A percentile compares a stretch with the other conserved stretches of the same genome.
These are phyloP conservation scores for Camelina sativa DNA, from an alignment of 345 rosid species.

Conservation along the genomic window DNA sequence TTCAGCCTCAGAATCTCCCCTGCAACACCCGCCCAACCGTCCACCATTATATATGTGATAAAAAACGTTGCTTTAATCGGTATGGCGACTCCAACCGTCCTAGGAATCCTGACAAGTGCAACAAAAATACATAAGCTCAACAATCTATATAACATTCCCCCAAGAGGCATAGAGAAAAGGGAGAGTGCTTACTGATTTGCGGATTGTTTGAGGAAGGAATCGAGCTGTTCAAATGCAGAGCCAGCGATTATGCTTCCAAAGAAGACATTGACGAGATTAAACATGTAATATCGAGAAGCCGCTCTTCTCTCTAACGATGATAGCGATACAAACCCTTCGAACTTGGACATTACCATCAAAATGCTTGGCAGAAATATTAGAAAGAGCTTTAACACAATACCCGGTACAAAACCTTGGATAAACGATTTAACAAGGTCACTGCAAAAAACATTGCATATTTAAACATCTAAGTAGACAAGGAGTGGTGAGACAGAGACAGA, in stretches of 20 bases:
- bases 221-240: conserved; percentile 80
- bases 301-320: conserved; percentile 93
- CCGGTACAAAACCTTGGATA: conserved; percentile 89
- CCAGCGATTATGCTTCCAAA: conserved; percentile 77
- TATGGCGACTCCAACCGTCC: conserved; percentile 81
- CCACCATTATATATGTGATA: conserved; percentile 93
- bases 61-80: conserved; percentile 94
- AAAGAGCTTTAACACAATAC: conserved; percentile 87
- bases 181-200: conserved; percentile 61
- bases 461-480: conserved; percentile 21
- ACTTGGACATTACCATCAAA: conserved; percentile 93
- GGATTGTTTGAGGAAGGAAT: conserved; percentile 66
- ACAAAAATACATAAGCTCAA: conserved; percentile 11
- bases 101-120: conserved; percentile 55
- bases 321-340: conserved; percentile 82
- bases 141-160: neutral
- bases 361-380: conserved; percentile 88
- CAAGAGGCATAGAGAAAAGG: neutral
- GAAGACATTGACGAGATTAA: conserved; percentile 81
- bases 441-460: conserved; percentile 30
- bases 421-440: conserved; percentile 71
- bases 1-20: conserved; percentile 86
- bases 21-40: conserved; percentile 98
- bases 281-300: conserved; percentile 79
- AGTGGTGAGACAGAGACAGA: neutral